Percentiles rank a stretch among this genome's conserved stretches.
These are phyloP conservation scores for Monosporozyma servazzii DNA, from an alignment of 805 yeast genomes.

Conservation along the genomic window DNA sequence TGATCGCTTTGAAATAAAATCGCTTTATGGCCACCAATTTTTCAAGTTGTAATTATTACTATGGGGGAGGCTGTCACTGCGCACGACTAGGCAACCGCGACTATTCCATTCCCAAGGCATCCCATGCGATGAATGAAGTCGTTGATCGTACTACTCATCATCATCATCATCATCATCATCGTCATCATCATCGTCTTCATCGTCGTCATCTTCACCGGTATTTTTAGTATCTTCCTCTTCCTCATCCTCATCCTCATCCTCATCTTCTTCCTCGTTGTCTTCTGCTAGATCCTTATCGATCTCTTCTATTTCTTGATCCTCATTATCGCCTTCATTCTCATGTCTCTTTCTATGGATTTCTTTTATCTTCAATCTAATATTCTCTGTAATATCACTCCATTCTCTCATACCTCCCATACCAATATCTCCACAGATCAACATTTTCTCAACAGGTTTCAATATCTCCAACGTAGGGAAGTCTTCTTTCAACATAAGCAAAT, in stretches of 20 bases:
- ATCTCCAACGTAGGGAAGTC: conserved; percentile 70
- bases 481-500: conserved; percentile 50
- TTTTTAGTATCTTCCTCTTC: conserved; percentile 35
- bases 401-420: conserved; percentile 93
- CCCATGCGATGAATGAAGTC: neutral
- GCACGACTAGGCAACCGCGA: neutral
- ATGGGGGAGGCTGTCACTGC: neutral
- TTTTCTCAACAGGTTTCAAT: conserved; percentile 73
- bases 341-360: conserved; percentile 24
- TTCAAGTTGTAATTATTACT: no score
- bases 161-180: conserved; percentile 29
- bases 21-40: neutral
- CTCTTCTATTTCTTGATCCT: conserved; percentile 17
- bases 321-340: conserved; percentile 29
- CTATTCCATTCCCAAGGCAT: neutral
- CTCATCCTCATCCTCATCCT: conserved; percentile 35
- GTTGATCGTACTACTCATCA: neutral
- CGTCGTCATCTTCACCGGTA: conserved; percentile 34
- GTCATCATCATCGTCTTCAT: conserved; percentile 35
- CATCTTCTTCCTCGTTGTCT: conserved; percentile 36
- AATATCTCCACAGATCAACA: conserved; percentile 71
- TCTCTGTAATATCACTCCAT: conserved; percentile 73
- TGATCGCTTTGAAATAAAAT: neutral
- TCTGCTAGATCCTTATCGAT: conserved; percentile 40
- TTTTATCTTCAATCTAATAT: conserved; percentile 33